Evolutionary conservation across 495 filamentous ascomycete species (phyloP), one percentile per base, ranked within the genome.

Genomic region (Trichoderma asperelloides): DNA sequence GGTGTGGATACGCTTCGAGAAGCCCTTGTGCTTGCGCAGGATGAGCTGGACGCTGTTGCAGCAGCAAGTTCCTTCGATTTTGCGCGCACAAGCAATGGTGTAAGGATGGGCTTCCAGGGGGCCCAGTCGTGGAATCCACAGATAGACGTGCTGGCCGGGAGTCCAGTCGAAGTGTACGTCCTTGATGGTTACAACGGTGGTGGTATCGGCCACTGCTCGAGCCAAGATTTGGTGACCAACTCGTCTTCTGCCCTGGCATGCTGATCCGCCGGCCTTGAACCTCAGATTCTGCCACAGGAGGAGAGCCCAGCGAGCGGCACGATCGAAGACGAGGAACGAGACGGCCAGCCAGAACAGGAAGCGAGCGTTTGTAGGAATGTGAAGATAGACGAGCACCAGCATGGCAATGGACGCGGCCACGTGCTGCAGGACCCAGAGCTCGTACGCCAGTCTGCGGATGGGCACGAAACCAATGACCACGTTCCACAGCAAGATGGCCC

Each of bases 401-500:
- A 96, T 88, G 3, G 88, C 79, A 45, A 84, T 76, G 68, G 88
- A 88, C 28, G 86, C 84, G 39, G 88, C 72, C 25, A 96, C 76
- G 71, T 96, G 92, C 71, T 95, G 92, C 4, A 91, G 66, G 18
- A 96, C 88, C 69, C 95, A 96, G 40, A 96, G 71, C 74, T 96
- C 92, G 70, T 96, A 95, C 40, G 82, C 80, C 74, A 86, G 78
- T 1, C 85, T 78, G 16, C 92, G 84, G 39, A 96, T 78, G 0
- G 91, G 91, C 2, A 85, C 84, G 18, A 89, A 80, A 9, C 88
- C 88, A 30, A 86, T 84, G 15, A 96, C 69, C 25, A 87, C 78
- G 39, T 91, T 88, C 84, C 89, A 96, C 0, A 88, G 77, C 49
- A 96, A 73, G 16, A 96, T 77, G 25, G 77, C 83, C 90, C 90